Base-by-base conservation (phyloP, 345 rosid species). In the Arabis hirsuta region DNA sequence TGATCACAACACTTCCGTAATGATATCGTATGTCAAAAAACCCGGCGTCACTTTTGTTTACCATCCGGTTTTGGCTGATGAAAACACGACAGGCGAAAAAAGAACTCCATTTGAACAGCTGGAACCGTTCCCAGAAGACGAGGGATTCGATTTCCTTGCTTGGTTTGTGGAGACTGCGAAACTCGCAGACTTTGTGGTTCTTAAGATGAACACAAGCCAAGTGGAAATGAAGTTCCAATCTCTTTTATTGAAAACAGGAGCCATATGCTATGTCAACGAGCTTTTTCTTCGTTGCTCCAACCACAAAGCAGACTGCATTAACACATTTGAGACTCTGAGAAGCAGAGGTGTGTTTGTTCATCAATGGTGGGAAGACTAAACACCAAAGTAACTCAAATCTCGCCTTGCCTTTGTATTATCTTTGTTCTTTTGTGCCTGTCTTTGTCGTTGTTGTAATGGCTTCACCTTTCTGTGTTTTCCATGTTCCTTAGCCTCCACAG, bases 1-100 rank as follows among this genome's bases (percentile, higher is more conserved):
- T 1, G 90, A 90, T 43, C 92, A 92, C 65, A 90, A 90, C 69
- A 80, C 91, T 36, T 90, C 98, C 3, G 83, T 85, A 12, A 76
- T 92, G 77, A 80, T 83, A 13, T 84, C 90, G 5, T 83, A 81
- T 51, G 85, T 90, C 19, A 84, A 80, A 56, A 81, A 67, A 61
- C 90, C 95, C 0, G 92, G 95, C 24, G 62, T 86, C 24, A 85
- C 84, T 62, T 90, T 92, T 65, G 81, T 92, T 64, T 92, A 92
- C 71, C 81, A 85, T 74, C 98, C 98, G 0, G 95, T 75, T 41
- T 85, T 90, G 2, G 82, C 84, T 20, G 92, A 71, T 31, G 81
- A 80, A 42, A 71, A 29, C 36, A 64, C 59, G 3, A 36, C 44
- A 1, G 56, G 44, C n/a, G 54, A 51, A 69, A 50, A 63, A 4